A percentile compares a stretch with the other conserved stretches of the same genome.
These are phyloP conservation scores for Aspergillus awamori DNA, from an alignment of 2,329 filamentous ascomycete genomes.

Conservation along the genomic window DNA sequence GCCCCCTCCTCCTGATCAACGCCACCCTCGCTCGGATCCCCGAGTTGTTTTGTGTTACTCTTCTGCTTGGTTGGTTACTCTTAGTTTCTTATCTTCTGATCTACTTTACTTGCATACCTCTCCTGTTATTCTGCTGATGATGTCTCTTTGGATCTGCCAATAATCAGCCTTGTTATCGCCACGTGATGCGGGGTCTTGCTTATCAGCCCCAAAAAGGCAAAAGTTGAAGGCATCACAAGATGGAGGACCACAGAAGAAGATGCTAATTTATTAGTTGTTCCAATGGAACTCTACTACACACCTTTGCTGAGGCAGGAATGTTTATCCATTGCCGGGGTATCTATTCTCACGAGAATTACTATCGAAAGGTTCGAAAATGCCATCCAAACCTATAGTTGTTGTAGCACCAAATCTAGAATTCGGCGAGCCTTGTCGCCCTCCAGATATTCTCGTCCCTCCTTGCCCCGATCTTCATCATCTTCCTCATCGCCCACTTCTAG, in stretches of 20 bases:
- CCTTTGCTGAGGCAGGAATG: background rate
- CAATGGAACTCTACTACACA: background rate
- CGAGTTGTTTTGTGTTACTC: background rate
- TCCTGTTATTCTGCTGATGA: too few species aligned
- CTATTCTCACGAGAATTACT: constrained; percentile 5
- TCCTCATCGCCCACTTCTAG: constrained; percentile 46
- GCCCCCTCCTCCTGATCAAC: background rate
- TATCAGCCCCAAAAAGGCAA: constrained; percentile 13
- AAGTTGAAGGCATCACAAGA: constrained; percentile 1
- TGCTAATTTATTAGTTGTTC: too few species aligned
- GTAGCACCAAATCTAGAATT: constrained; percentile 38
- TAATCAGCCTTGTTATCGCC: constrained; percentile 16
- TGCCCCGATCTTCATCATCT: constrained; percentile 37
- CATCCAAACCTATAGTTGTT: constrained; percentile 15
- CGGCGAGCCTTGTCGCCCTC: constrained; percentile 44
- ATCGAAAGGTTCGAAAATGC: constrained; percentile 16
- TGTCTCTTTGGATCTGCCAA: constrained; percentile 9
- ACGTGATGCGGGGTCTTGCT: constrained; percentile 27
- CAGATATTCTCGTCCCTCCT: constrained; percentile 46
- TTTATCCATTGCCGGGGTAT: constrained; percentile 11
- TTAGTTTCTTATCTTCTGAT: background rate
- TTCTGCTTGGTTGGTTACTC: background rate
- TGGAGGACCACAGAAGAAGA: background rate
- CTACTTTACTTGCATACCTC: too few species aligned
- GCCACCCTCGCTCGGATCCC: background rate